Evolutionary conservation across 228 moss, liverwort and hornwort genomes (phyloP), one percentile per base, ranked within the genome.

Genomic region (Sphagnum magellanicum): DNA sequence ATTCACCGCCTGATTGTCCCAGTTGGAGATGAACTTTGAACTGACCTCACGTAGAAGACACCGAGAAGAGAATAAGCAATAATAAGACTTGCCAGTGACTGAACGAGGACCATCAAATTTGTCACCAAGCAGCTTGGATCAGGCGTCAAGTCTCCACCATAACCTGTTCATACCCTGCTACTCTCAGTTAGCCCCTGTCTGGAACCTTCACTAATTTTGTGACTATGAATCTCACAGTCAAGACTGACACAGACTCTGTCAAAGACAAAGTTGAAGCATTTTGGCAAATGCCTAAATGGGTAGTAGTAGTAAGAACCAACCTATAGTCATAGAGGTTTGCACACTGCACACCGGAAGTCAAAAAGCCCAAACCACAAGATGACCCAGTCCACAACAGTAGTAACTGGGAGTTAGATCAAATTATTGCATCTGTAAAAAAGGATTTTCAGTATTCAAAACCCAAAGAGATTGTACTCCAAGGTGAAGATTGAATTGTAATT

Each of bases 261-360:
- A 32, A 32, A 32, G 32, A 32, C 32, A 32, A 32, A 32, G 32
- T 32, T 32, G 32, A 32, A 1, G 1, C 32, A 32, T 32, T 32
- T 32, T 32, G 2, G 32, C 32, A 32, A 32, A 32, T 32, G 32
- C 32, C 32, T 32, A 32, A 32, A 32, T 32, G 32, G 32, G 32
- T 32, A 32, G 32, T 32, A 12, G 55, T 55, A 55, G 55, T 12
- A 55, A 47, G 8, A 55, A 63, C 78, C 17, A 50, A 82, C 82
- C 84, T 13, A 96, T 96, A 16, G 96, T 92, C 96, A 96, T 96
- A 6, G 96, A 86, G 48, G 92, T 96, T 70, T 96, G 96, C 48
- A 96, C 92, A 68, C 96, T 84, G 78, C 53, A 57, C 32, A 32
- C 32, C 32, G 3, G 32, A 32, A 32, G 3, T 32, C 32, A 32